Evolutionary conservation across 257 asterid species (phyloP), one percentile per base, ranked within the genome.

Genomic region (Ehretia macrophylla): DNA sequence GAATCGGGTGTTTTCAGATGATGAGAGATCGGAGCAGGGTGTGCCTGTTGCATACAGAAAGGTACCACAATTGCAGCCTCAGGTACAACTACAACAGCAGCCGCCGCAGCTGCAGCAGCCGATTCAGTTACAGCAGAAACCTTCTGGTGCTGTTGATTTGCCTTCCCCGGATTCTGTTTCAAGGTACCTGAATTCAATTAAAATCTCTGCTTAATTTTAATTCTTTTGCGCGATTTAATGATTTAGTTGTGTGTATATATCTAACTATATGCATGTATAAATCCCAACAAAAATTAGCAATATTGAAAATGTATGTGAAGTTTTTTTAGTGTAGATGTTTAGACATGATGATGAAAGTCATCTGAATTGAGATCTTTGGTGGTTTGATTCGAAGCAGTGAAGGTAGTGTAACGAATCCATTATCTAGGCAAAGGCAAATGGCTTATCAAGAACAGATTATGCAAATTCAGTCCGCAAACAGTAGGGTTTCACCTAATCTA

Each of bases 151-250:
- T 17, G 54, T 72, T 69, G 97, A 91, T 58, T 71, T 82, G 70
- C 81, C 84, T 58, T 88, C 99, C 38, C 97, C 96, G 62, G 95
- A 83, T 77, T 88, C 97, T 47, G 88, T 79, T 65, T 86, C 97
- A 37, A 92, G 99, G 99, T 88, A 81, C 49, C 40, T 10, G 42
- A 9, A 62, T 8, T 55, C 52, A 8, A 40, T 47, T 37, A 16
- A 49, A 17, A 46, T 57, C 70, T 10, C 0, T 47, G 42, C 8
- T 32, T 20, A 9, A 19, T 56, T 27, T 17, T 55, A 47, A n/a
- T n/a, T n/a, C n/a, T n/a, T n/a, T n/a, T n/a, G n/a, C n/a, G n/a
- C n/a, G n/a, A n/a, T 17, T 27, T 14, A 1, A 21, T 56, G 16
- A 53, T 37, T 14, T 40, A 51, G 8, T 11, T 51, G 20, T 68